phyloP scores from a whole-genome alignment of 164 flowering plant species.

The Vitis cinerea region DNA sequence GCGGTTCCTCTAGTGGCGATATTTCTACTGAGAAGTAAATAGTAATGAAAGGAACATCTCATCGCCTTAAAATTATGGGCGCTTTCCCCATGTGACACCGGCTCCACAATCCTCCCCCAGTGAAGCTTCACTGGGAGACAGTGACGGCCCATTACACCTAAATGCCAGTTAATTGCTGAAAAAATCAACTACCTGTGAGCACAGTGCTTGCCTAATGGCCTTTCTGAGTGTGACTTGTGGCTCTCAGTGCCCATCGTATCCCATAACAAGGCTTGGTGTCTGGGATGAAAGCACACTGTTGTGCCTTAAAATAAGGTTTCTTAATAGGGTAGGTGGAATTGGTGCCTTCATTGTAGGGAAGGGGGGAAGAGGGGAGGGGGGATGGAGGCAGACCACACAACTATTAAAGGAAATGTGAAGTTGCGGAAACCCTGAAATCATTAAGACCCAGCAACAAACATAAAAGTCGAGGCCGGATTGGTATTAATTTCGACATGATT shows the following conservation, averaged over 20 bases:
- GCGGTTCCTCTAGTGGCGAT: background rate
- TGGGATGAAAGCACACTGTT: no score
- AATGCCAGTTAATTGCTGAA: conserved; percentile 7
- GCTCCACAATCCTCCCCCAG: conserved; percentile 14
- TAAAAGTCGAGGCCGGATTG: no score
- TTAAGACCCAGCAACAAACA: no score
- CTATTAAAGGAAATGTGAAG: no score
- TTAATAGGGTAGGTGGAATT: background rate
- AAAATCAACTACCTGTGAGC: conserved; percentile 1
- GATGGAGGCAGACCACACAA: no score
- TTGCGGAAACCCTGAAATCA: no score
- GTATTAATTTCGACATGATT: no score
- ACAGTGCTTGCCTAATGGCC: background rate
- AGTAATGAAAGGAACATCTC: conserved; percentile 3
- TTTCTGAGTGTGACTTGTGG: background rate
- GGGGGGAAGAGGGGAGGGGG: no score
- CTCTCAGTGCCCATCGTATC: no score
- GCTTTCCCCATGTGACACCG: conserved; percentile 17
- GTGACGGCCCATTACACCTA: conserved; percentile 18
- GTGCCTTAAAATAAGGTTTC: background rate
- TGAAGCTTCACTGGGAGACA: conserved; percentile 1
- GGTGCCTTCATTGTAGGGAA: background rate
- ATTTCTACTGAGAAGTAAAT: background rate
- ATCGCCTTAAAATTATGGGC: conserved; percentile 1
- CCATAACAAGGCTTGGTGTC: no score